phyloP scores from a whole-genome alignment of 768 basidiomycete genomes.

The Hebeloma cylindrosporum region DNA sequence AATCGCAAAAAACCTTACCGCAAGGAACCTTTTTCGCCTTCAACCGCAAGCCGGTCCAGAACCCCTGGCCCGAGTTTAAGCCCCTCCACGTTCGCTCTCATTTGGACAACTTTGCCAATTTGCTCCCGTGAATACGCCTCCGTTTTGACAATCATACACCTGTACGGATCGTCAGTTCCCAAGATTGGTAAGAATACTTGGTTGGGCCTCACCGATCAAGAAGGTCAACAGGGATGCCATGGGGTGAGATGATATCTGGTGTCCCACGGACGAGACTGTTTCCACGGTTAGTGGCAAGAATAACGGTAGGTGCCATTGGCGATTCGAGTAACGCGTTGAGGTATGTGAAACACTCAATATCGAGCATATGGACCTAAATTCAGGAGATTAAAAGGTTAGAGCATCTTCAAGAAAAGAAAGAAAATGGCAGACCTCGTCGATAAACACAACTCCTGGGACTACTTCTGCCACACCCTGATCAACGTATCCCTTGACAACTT shows the following conservation, averaged over 20 bases:
- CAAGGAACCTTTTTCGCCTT: conserved; percentile 81
- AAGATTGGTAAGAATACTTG: not conserved
- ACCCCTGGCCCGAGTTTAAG: conserved; percentile 75
- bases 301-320: conserved; percentile 95
- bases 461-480: conserved; percentile 98
- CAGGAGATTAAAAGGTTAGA: conserved; percentile 6
- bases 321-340: conserved; percentile 95
- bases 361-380: conserved; percentile 94
- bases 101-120: conserved; percentile 81
- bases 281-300: conserved; percentile 95
- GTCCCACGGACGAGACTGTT: conserved; percentile 92
- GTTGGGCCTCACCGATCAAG: conserved; percentile 70
- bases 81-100: conserved; percentile 86
- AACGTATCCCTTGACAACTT: conserved; percentile 95
- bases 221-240: conserved; percentile 92
- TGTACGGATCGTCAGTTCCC: conserved; percentile 25
- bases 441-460: conserved; percentile 96
- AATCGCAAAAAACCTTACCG: conserved; percentile 46
- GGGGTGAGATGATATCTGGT: conserved; percentile 85
- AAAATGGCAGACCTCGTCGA: conserved; percentile 79
- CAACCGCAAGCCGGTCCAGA: conserved; percentile 74
- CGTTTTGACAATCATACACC: conserved; percentile 95
- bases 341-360: conserved; percentile 99
- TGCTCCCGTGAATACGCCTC: conserved; percentile 80
- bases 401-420: conserved; percentile 2